Conservation (phyloP, 805 yeast species). For the Candida mattraensis region DNA sequence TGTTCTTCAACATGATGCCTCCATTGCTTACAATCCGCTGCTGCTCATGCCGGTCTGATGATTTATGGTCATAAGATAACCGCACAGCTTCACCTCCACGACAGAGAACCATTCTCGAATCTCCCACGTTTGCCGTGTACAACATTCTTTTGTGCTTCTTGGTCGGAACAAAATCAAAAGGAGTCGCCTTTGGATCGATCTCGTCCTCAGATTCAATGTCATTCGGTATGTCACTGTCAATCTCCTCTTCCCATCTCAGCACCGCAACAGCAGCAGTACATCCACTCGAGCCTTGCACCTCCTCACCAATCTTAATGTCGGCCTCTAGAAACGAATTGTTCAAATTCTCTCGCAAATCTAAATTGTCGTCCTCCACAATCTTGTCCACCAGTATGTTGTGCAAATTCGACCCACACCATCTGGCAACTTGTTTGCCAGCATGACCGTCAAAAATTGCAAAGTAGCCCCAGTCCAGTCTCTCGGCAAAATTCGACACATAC, state of each 20-base stretch:
- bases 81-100: constrained; percentile 76
- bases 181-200: constrained; percentile 22
- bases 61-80: constrained; percentile 91
- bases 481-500: constrained; percentile 90
- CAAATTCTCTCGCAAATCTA: constrained; percentile 64
- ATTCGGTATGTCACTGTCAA: constrained; percentile 16
- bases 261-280: constrained; percentile 96
- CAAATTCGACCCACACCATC: constrained; percentile 89
- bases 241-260: constrained; percentile 70
- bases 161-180: constrained; percentile 50
- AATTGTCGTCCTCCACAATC: constrained; percentile 45
- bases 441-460: constrained; percentile 97
- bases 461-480: constrained; percentile 87
- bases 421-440: constrained; percentile 90
- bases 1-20: constrained; percentile 82
- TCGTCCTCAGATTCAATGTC: constrained; percentile 5
- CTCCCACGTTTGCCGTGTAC: constrained; percentile 95
- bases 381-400: constrained; percentile 67
- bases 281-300: constrained; percentile 75
- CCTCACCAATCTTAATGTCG: constrained; percentile 63
- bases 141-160: constrained; percentile 65
- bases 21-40: constrained; percentile 75
- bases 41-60: constrained; percentile 76
- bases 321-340: constrained; percentile 72
- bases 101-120: constrained; percentile 77